Evolutionary conservation across 1,284 basidiomycete species (phyloP), one percentile per base, ranked within the genome.

Genomic region (Tetrapyrgos nigripes): DNA sequence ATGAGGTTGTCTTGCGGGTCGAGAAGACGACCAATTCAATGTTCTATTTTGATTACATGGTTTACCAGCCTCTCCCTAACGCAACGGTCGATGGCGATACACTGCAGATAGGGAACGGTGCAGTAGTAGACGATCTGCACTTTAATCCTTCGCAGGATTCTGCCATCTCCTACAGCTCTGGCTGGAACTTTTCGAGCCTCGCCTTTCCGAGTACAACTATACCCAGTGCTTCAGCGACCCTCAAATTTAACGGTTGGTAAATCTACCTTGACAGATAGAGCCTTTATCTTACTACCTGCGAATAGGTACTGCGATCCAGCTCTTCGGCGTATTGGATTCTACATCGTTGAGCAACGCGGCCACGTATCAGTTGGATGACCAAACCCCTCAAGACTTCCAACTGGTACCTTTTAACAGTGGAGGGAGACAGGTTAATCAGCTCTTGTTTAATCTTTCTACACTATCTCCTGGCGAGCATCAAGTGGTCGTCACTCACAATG

Each of bases 1-100:
- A n/a, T n/a, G n/a, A n/a, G n/a, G n/a, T n/a, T n/a, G n/a, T n/a
- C n/a, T n/a, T n/a, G n/a, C n/a, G n/a, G n/a, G n/a, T n/a, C n/a
- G n/a, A n/a, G n/a, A n/a, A n/a, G n/a, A n/a, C n/a, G n/a, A n/a
- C 51, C 28, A 33, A 45, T 17, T 46, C 43, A 21, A 24, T 21
- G 13, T 54, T 43, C 43, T 54, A 46, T 19, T 54, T 54, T 29
- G 52, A 54, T 23, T 54, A 54, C 26, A 54, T 54, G 19, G 47
- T 45, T 10, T 54, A 8, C 11, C 43, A 54, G 14, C 45, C 43
- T 46, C 28, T 54, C 13, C 29, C 26, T 31, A 21, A 54, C 40
- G 43, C 44, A 3, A 8, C 19, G n/a, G 10, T 54, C 21, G 35
- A 54, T 46, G 52, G 52, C 33, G 52, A 54, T 10, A 31, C 47